These are phyloP conservation scores for Candida saitoana DNA, from an alignment of 805 yeast species.

Conservation along the genomic window DNA sequence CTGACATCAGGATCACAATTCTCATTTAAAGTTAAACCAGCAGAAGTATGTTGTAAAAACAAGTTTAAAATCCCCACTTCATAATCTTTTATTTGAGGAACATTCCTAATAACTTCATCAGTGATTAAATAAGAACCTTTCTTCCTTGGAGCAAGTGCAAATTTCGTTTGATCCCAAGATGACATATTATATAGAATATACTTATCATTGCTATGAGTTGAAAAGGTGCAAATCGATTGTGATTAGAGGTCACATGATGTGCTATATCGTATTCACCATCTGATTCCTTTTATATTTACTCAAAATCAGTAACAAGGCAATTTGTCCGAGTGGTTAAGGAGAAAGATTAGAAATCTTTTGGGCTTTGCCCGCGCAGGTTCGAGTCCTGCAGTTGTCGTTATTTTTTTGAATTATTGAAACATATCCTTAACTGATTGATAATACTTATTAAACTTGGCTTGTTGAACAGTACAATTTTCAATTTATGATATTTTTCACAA, in stretches of 20 bases:
- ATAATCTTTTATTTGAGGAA: conserved; percentile 59
- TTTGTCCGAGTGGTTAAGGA: conserved; percentile 67
- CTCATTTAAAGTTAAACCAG: conserved; percentile 72
- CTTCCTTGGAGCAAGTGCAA: conserved; percentile 52
- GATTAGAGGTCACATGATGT: neutral
- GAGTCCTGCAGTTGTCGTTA: conserved; percentile 70
- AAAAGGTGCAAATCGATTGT: neutral
- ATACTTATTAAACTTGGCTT: too few species aligned
- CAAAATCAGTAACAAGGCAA: conserved; percentile 15
- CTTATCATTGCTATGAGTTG: neutral
- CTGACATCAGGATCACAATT: conserved; percentile 80
- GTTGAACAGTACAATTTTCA: too few species aligned
- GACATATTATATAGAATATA: conserved; percentile 6
- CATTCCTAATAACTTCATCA: conserved; percentile 50
- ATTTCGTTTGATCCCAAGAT: conserved; percentile 58
- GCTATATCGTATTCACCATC: neutral
- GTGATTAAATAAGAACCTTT: conserved; percentile 72
- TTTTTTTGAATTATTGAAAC: too few species aligned
- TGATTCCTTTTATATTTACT: neutral
- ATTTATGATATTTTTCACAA: too few species aligned
- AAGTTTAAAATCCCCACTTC: conserved; percentile 62
- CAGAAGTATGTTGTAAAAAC: conserved; percentile 76
- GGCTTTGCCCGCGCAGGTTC: conserved; percentile 67
- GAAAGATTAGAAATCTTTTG: conserved; percentile 53
- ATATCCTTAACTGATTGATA: too few species aligned